phyloP scores from a whole-genome alignment of 768 basidiomycete species.

The Mycena pura region DNA sequence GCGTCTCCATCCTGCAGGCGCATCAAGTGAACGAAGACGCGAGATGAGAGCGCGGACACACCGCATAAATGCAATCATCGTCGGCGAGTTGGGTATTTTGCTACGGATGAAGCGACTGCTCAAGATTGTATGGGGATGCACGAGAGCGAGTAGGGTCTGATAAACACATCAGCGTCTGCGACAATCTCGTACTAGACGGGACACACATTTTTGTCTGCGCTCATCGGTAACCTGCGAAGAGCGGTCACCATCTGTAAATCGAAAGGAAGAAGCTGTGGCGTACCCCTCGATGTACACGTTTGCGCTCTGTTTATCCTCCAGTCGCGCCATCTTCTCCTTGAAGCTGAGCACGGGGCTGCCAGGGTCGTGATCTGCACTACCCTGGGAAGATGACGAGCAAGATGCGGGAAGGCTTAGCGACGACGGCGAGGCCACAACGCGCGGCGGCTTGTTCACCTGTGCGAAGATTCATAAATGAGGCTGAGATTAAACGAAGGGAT shows the following conservation, averaged over 20 bases:
- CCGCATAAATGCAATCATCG: constrained; percentile 68
- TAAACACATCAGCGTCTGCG: not conserved
- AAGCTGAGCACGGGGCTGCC: constrained; percentile 38
- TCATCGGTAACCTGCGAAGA: constrained; percentile 49
- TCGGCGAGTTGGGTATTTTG: constrained; percentile 55
- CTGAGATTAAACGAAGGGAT: not conserved
- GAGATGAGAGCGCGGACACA: constrained; percentile 29
- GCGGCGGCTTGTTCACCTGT: constrained; percentile 13
- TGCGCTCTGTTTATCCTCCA: constrained; percentile 53
- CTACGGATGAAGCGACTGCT: constrained; percentile 64
- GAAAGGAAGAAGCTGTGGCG: constrained; percentile 1
- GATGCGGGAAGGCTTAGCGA: not conserved
- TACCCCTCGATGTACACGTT: constrained; percentile 64
- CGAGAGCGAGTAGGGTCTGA: constrained; percentile 51
- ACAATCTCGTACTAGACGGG: no score
- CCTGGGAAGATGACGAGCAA: constrained; percentile 7
- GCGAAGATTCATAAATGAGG: not conserved
- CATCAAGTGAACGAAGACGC: not conserved
- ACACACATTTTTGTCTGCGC: constrained; percentile 51
- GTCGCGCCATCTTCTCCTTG: constrained; percentile 60
- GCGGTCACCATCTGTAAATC: not conserved
- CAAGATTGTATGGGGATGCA: constrained; percentile 56
- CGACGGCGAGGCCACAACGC: constrained; percentile 7
- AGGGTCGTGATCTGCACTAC: not conserved
- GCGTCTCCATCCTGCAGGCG: constrained; percentile 51